phyloP scores from a whole-genome alignment of 306 rosid species.

The Vigna radiata region DNA sequence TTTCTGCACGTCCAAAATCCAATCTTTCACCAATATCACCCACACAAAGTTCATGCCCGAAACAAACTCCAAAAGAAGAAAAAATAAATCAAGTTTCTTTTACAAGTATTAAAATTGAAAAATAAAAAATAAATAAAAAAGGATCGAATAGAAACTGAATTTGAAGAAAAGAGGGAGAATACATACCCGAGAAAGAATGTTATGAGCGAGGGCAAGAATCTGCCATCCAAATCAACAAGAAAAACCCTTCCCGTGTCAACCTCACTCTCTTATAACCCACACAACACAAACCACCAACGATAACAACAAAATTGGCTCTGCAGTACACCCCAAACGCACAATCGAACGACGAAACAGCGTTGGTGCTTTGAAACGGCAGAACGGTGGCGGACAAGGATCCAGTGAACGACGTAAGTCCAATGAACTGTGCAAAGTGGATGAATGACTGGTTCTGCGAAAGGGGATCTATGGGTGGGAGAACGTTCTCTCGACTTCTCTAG shows the following conservation, averaged over 20 bases:
- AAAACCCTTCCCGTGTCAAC: conserved; percentile 73
- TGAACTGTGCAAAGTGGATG: too few species aligned
- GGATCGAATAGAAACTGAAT: background rate
- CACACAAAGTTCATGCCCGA: background rate
- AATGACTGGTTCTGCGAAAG: too few species aligned
- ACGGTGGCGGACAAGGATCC: too few species aligned
- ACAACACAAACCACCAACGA: background rate
- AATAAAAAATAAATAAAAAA: background rate
- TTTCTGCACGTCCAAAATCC: background rate
- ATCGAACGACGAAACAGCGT: background rate
- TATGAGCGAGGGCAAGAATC: conserved; percentile 66
- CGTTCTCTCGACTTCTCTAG: too few species aligned
- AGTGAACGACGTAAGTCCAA: too few species aligned
- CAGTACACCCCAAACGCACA: background rate
- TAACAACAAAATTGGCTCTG: background rate
- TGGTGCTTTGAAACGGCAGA: too few species aligned
- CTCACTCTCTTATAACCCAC: conserved; percentile 21
- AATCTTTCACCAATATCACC: background rate
- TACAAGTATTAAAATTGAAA: background rate
- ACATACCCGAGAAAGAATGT: conserved; percentile 76
- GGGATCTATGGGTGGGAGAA: too few species aligned
- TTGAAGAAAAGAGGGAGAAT: conserved; percentile 1
- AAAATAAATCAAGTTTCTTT: background rate
- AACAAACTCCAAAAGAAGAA: background rate
- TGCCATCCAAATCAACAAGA: conserved; percentile 79